Evolutionary conservation across 306 rosid genomes (phyloP).

Genomic region (Castanea sativa): DNA sequence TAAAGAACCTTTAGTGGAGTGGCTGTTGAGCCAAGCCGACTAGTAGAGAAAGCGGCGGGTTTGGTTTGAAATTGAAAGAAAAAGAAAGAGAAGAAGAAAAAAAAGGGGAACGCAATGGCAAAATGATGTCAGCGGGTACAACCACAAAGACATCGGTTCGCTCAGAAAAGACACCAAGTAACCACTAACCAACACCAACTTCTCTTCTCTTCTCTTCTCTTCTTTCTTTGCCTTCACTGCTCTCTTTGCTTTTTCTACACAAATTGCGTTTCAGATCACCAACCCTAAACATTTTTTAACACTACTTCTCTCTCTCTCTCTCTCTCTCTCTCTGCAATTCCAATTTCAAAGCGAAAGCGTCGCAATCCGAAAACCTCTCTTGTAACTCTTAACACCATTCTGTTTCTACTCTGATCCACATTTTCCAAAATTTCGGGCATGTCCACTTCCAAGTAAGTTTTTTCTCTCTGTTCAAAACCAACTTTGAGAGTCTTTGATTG

Average conservation of each 20-base stretch:
- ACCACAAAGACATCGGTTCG: conserved; percentile 6
- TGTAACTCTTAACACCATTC: too few species aligned
- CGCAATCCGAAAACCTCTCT: not conserved
- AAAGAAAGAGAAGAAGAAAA: not conserved
- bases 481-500: not conserved
- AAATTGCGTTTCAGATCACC: conserved; percentile 4
- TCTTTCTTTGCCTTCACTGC: conserved; percentile 34
- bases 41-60: not conserved
- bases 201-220: not conserved
- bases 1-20: not conserved
- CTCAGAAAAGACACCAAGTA: not conserved
- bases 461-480: not conserved
- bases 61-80: not conserved
- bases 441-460: conserved; percentile 4
- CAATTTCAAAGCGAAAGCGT: not conserved
- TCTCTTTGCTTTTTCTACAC: conserved; percentile 19
- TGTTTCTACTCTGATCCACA: not conserved
- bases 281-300: not conserved
- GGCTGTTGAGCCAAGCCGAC: not conserved
- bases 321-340: not conserved
- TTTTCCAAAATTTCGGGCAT: conserved; percentile 4
- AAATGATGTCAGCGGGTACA: not conserved
- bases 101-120: not conserved
- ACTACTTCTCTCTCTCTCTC: conserved; percentile 2
- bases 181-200: conserved; percentile 14